Evolutionary conservation across 768 basidiomycete genomes (phyloP), one percentile per base, ranked within the genome.

Genomic region (Paxillus involutus): DNA sequence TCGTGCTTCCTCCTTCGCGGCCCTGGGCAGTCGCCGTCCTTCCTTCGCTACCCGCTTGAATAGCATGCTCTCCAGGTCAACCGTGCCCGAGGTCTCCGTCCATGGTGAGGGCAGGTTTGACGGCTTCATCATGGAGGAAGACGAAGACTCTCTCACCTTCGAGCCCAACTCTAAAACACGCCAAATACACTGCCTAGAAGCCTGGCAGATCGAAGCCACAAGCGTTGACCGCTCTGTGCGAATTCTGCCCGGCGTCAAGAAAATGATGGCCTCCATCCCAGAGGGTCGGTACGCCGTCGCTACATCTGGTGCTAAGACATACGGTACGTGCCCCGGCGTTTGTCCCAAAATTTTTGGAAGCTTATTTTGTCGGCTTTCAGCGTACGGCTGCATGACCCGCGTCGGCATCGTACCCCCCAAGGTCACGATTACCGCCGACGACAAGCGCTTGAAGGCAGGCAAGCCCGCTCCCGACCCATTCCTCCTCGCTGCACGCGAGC

Each of bases 361-460:
- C 32, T 30, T 2, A 52, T 51, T 39, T 14, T 19, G 6, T 13
- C 6, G 45, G 40, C 52, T 13, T 49, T 12, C 47, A 83, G 81
- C 85, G 17, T 73, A 82, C 59, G 85, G 85, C n/a, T 86, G 84
- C 61, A 82, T 88, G 78, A 78, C 77, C 5, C 83, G 85, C 44
- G 86, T 86, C 29, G 85, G 85, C 12, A 88, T 89, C 69, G 74
- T 73, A 2, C 83, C 85, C 8, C 87, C 88, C 21, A 68, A 73
- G 44, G 80, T 88, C 39, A 88, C 86, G 29, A 85, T 89, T 69
- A 89, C 88, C 26, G 87, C 85, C 40, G 87, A 89, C 65, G 86
- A 89, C 75, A 81, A 84, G 60, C 83, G 86, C 33, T 77, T 89
- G 59, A 83, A 85, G 64, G 80, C 80, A 0, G 83, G 83, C 21